These are phyloP conservation scores for Thermothelomyces thermophilus DNA, from an alignment of 2,329 filamentous ascomycete genomes.

Conservation along the genomic window DNA sequence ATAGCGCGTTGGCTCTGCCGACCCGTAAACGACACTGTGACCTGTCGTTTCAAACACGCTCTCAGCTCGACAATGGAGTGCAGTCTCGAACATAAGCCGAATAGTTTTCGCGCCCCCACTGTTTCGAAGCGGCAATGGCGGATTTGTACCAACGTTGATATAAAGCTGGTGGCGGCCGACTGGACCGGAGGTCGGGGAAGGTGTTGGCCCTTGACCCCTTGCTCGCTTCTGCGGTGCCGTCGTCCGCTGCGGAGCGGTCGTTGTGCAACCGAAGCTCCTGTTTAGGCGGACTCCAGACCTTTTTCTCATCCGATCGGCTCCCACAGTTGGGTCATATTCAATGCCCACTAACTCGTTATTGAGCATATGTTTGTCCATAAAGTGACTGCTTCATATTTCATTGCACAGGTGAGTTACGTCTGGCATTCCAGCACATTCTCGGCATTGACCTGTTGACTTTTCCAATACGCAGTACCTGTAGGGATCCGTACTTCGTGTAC, in stretches of 20 bases:
- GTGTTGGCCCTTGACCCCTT: not conserved
- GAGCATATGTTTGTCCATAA: no score
- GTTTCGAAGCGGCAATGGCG: not conserved
- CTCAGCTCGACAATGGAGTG: not conserved
- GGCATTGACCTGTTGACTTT: no score
- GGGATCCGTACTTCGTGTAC: no score
- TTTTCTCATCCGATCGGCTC: no score
- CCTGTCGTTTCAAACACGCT: not conserved
- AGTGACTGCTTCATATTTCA: no score
- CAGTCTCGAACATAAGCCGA: not conserved
- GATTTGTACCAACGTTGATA: not conserved
- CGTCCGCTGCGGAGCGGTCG: conserved; percentile 18
- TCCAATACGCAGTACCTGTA: no score
- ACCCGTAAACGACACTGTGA: not conserved
- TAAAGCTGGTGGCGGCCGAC: not conserved
- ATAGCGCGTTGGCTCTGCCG: not conserved
- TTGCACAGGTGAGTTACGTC: no score
- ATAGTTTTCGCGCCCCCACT: not conserved
- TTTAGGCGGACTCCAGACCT: no score
- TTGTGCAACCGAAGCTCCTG: conserved; percentile 16
- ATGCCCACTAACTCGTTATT: no score
- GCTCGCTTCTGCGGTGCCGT: conserved; percentile 20
- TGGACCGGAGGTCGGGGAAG: not conserved
- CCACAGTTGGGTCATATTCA: no score
- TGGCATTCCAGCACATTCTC: no score